Conservation (phyloP, 305 asterid genomes). For the Rubia peregrina region DNA sequence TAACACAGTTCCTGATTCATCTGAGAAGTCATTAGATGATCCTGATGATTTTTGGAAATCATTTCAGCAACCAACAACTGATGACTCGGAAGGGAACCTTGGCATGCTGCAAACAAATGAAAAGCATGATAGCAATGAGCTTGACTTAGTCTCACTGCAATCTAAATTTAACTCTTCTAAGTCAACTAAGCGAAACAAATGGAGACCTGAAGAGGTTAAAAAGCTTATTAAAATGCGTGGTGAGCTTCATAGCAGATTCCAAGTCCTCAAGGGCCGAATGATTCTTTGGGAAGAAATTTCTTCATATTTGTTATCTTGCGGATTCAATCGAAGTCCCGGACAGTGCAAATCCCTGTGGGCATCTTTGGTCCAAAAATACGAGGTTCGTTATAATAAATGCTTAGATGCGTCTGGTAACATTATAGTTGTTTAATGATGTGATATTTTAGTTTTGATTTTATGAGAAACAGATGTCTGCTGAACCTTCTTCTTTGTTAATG, state of each 20-base stretch:
- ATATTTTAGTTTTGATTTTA: conserved; percentile 1
- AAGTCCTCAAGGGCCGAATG: conserved; percentile 87
- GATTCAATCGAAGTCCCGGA: conserved; percentile 70
- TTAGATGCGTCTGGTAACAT: neutral
- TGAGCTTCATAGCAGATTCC: conserved; percentile 80
- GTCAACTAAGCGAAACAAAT: conserved; percentile 61
- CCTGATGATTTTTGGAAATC: conserved; percentile 46
- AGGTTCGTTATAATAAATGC: conserved; percentile 42
- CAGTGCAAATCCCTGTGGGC: conserved; percentile 98
- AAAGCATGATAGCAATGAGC: conserved; percentile 27
- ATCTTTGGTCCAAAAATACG: conserved; percentile 87
- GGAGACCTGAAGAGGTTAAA: conserved; percentile 88
- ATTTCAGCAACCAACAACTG: conserved; percentile 30
- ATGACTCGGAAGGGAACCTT: conserved; percentile 19
- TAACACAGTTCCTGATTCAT: conserved; percentile 27
- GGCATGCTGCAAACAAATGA: conserved; percentile 33
- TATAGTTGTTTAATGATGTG: conserved; percentile 7
- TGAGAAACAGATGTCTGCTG: neutral
- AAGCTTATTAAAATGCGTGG: conserved; percentile 75
- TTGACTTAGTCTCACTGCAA: conserved; percentile 35
- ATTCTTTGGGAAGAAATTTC: conserved; percentile 99
- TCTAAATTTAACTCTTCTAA: conserved; percentile 44
- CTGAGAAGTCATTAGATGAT: conserved; percentile 26
- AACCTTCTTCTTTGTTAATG: neutral
- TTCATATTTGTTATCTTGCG: conserved; percentile 47